A percentile compares a stretch with the other conserved stretches of the same genome.
Conservation (phyloP, 495 filamentous ascomycete genomes). For the Lentithecium fluviatile region DNA sequence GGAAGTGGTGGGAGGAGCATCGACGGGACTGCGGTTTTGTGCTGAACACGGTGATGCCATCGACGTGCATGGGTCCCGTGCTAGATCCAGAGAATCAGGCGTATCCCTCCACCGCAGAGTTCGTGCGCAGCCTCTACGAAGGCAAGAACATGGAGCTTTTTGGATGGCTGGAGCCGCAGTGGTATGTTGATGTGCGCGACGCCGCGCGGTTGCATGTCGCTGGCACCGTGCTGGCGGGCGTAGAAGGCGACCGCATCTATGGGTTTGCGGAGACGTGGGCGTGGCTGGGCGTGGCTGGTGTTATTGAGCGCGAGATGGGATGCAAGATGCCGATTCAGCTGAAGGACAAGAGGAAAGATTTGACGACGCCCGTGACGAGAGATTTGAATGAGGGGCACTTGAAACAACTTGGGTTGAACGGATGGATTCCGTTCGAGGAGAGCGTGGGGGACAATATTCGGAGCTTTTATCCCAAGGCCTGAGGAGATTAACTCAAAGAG, state of each 20-base stretch:
- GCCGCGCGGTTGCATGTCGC: slow-evolving; percentile 16
- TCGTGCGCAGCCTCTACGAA: slow-evolving; percentile 4
- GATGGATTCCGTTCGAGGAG: slow-evolving; percentile 11
- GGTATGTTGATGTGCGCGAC: slow-evolving; percentile 7
- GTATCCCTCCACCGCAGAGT: slow-evolving; percentile 15
- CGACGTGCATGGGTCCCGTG: slow-evolving; percentile 35
- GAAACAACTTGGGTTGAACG: background rate
- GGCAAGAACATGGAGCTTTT: slow-evolving; percentile 6
- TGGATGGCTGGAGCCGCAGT: slow-evolving; percentile 13
- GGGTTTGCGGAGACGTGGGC: slow-evolving; percentile 12
- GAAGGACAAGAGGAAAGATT: slow-evolving; percentile 9
- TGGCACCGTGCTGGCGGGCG: background rate
- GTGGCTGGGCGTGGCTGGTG: background rate
- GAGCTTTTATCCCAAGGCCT: slow-evolving; percentile 7
- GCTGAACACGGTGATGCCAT: slow-evolving; percentile 52
- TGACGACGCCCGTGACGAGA: background rate
- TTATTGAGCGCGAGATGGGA: slow-evolving; percentile 10
- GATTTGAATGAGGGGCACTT: background rate
- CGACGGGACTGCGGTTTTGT: slow-evolving; percentile 44
- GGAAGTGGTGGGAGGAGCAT: slow-evolving; percentile 52
- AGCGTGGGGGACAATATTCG: slow-evolving; percentile 8
- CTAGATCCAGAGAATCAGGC: slow-evolving; percentile 10
- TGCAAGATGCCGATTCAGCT: background rate
- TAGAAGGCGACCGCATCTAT: slow-evolving; percentile 12
- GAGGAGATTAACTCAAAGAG: no score